These are phyloP conservation scores for Candida xyloterini DNA, from an alignment of 805 yeast genomes.

Conservation along the genomic window DNA sequence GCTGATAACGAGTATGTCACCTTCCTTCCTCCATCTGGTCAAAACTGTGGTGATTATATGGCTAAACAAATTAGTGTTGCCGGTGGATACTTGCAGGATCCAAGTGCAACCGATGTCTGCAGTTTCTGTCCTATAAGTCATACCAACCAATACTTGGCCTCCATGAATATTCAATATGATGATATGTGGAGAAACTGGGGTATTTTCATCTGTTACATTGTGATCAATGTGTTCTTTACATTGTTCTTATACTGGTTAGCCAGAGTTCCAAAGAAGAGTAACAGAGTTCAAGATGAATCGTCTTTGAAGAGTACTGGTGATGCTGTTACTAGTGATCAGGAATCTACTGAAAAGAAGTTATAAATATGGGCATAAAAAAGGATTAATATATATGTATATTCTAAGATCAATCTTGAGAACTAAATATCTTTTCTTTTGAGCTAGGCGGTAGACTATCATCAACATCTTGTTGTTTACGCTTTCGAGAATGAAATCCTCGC, in stretches of 20 bases:
- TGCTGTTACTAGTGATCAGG: background rate
- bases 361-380: background rate
- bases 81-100: conserved; percentile 49
- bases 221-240: conserved; percentile 38
- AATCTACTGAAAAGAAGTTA: background rate
- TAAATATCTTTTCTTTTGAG: conserved; percentile 2
- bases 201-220: conserved; percentile 48
- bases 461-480: background rate
- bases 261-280: conserved; percentile 67
- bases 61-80: conserved; percentile 32
- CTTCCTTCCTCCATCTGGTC: conserved; percentile 51
- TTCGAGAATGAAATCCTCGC: background rate
- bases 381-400: background rate
- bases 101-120: conserved; percentile 51
- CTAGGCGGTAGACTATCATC: background rate
- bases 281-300: conserved; percentile 29
- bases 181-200: conserved; percentile 67
- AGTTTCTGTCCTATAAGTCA: conserved; percentile 52
- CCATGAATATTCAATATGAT: conserved; percentile 39
- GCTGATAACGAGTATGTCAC: conserved; percentile 43
- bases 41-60: conserved; percentile 58
- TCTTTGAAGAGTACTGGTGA: conserved; percentile 17
- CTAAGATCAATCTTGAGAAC: background rate
- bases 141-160: conserved; percentile 59
- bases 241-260: conserved; percentile 49